A percentile compares a stretch with the other conserved stretches of the same genome.
Conservation (phyloP, 306 rosid genomes). For the Adenanthera pavonina region DNA sequence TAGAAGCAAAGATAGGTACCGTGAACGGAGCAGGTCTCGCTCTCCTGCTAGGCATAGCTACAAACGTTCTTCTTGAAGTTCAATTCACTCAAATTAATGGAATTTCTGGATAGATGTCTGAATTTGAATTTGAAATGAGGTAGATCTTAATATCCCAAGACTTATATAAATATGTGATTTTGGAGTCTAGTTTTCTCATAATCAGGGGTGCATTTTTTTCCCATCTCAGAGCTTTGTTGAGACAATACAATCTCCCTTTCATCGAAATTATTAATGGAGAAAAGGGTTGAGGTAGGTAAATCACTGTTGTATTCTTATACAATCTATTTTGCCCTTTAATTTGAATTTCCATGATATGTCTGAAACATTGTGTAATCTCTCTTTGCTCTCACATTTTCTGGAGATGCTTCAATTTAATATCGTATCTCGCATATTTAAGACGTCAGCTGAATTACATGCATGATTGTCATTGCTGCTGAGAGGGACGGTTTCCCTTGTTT, state of each 20-base stretch:
- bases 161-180: conserved; percentile 69
- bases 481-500: conserved; percentile 65
- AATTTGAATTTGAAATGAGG: conserved; percentile 82
- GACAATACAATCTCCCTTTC: conserved; percentile 84
- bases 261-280: conserved; percentile 78
- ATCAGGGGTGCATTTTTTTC: conserved; percentile 77
- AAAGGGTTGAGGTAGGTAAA: conserved; percentile 96
- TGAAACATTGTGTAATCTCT: conserved; percentile 57
- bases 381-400: conserved; percentile 41
- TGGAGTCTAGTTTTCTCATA: conserved; percentile 67
- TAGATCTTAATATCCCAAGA: conserved; percentile 78
- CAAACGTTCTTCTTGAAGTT: conserved; percentile 84
- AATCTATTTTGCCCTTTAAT: conserved; percentile 49
- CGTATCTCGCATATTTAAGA: conserved; percentile 50
- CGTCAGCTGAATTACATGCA: conserved; percentile 66
- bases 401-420: conserved; percentile 50
- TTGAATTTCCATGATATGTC: conserved; percentile 47
- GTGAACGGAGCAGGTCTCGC: conserved; percentile 83
- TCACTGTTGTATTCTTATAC: conserved; percentile 58
- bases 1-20: conserved; percentile 79
- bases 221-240: conserved; percentile 93
- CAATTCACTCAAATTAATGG: conserved; percentile 69
- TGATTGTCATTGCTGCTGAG: conserved; percentile 78
- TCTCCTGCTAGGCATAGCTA: conserved; percentile 77
- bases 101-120: conserved; percentile 77